Percentiles rank a stretch among this genome's conserved stretches.
phyloP scores from a whole-genome alignment of 2,329 filamentous ascomycete species.

The Colletotrichum nymphaeae region DNA sequence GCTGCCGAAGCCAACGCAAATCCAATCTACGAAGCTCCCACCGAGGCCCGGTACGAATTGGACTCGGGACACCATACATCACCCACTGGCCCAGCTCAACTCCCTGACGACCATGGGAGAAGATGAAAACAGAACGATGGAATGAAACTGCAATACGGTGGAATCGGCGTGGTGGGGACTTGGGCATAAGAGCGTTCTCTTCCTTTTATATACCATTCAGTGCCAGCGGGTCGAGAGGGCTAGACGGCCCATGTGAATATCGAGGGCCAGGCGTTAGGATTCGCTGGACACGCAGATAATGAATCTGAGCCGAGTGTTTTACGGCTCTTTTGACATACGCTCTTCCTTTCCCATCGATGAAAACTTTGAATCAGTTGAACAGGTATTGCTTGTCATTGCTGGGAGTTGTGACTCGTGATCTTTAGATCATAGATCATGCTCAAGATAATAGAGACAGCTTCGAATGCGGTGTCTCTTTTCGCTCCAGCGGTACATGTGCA shows the following conservation, averaged over 20 bases:
- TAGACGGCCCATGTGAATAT: too few relatives aligned
- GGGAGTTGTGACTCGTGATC: too few relatives aligned
- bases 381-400: too few relatives aligned
- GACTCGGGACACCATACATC: slow-evolving; percentile 6
- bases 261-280: not conserved
- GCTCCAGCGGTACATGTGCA: too few relatives aligned
- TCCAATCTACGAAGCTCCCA: slow-evolving; percentile 29
- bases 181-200: not conserved
- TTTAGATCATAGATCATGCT: too few relatives aligned
- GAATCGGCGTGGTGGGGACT: too few relatives aligned
- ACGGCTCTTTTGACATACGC: too few relatives aligned
- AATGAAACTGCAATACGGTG: not conserved
- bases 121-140: not conserved
- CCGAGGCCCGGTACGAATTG: slow-evolving; percentile 25
- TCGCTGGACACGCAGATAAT: not conserved
- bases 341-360: not conserved
- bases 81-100: not conserved
- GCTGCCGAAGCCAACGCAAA: slow-evolving; percentile 21
- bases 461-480: too few relatives aligned
- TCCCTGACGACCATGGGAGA: not conserved
- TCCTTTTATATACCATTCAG: not conserved
- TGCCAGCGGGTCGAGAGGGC: not conserved
- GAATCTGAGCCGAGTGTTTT: too few relatives aligned
- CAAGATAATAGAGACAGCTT: too few relatives aligned
- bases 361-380: too few relatives aligned